Evolutionary conservation across 2,329 filamentous ascomycete species (phyloP), one percentile per base, ranked within the genome.

Genomic region (Aspergillus sclerotialis): DNA sequence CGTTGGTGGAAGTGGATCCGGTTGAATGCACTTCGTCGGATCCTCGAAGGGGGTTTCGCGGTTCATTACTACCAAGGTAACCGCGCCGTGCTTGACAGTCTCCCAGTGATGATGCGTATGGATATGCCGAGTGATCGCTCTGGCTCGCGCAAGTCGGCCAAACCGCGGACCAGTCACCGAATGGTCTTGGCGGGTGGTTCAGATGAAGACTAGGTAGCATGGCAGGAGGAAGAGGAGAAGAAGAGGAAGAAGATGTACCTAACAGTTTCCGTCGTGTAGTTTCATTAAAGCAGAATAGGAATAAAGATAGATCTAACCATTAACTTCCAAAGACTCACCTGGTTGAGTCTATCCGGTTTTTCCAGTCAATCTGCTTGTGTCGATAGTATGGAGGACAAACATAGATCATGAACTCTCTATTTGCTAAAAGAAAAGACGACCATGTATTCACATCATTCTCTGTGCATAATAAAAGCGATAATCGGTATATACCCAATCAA

Each of bases 1-100:
- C 72, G 73, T 44, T 86, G 82, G 82, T 85, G 81, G 81, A 85
- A 85, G 58, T 64, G 83, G 47, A 68, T 77, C 45, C 68, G 80
- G 18, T 58, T 84, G 32, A 75, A 78, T 40, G 72, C 73, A 3
- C 58, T 85, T 34, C 71, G 76, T 49, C 61, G 79, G 25, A 62
- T 79, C 18, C 60, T 84, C 26, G 73, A 76, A 38, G 72, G 74
- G 10, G 78, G 78, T 0, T 80, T 82, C 44, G 57, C 77, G 29
- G 68, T 69, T 32, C 78, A 82, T 59, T 82, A 80, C 51, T 65
- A 56, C 33, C 70, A 78, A 50, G 64, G 69, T 28, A 82, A 82
- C 48, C 66, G 72, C 40, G 70, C 75, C 12, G 72, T 82, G 4
- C 70, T 78, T 41, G 70, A 80, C 33, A 73, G 65, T 46, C 54